Conservation (phyloP, 768 basidiomycete species). For the Serendipita sp. region DNA sequence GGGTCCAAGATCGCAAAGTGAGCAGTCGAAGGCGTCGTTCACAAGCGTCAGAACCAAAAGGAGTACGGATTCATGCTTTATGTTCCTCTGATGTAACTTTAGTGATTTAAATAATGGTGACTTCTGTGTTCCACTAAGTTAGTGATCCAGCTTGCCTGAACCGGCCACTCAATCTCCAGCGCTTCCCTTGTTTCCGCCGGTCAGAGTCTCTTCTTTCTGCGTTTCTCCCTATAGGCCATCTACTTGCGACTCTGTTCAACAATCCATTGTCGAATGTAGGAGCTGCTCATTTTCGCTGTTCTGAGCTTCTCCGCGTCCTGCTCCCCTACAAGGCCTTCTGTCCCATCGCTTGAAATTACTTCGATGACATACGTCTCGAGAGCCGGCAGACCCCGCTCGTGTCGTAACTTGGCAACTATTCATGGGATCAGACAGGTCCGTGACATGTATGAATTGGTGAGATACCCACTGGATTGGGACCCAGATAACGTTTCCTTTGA, state of each 20-base stretch:
- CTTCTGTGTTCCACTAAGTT: not conserved
- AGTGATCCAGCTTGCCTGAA: not conserved
- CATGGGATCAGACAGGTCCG: not conserved
- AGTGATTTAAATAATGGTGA: too few relatives aligned
- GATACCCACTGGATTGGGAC: constrained; percentile 47
- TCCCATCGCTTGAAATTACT: constrained; percentile 59
- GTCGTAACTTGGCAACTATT: constrained; percentile 48
- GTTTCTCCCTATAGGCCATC: not conserved
- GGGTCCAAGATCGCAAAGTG: too few relatives aligned
- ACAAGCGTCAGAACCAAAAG: too few relatives aligned
- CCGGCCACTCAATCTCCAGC: not conserved
- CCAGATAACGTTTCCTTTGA: constrained; percentile 77
- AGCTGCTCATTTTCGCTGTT: constrained; percentile 84
- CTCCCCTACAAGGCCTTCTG: constrained; percentile 32
- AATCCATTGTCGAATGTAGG: constrained; percentile 83
- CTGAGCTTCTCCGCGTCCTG: constrained; percentile 54
- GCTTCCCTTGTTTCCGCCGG: not conserved
- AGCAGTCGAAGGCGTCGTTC: too few relatives aligned
- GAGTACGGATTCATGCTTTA: not conserved
- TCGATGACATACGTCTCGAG: constrained; percentile 68
- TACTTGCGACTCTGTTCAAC: constrained; percentile 12
- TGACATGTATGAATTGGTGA: not conserved
- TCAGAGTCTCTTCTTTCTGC: not conserved
- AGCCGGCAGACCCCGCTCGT: constrained; percentile 35
- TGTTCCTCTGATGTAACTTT: not conserved